Evolutionary conservation across 2,329 filamentous ascomycete species (phyloP), one percentile per base, ranked within the genome.

Genomic region (Incumbomyces delicatus): DNA sequence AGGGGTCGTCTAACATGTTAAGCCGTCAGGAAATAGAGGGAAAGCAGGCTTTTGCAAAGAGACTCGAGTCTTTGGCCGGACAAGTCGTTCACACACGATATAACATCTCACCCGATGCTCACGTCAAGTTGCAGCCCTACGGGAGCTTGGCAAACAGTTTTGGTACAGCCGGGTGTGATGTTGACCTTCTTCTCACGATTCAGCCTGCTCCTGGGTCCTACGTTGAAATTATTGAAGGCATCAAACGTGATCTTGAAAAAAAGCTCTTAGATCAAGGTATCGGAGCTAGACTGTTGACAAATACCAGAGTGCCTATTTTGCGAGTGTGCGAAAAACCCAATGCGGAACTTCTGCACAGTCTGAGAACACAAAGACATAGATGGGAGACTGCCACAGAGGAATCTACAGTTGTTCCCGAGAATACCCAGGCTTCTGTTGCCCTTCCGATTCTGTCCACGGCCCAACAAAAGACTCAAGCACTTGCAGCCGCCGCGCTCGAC

Each of bases 81-180:
- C 62, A 76, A 11, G 45, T 50, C 18, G 37, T 57, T 3, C 44
- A 74, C 76, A 1, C 8, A 14, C 75, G 87, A 41, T 60, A 66
- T 5, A 61, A 68, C 7, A 60, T 66, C 14, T 53, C 65, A 3
- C 49, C 51, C 0, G 65, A 68, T 38, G 57, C 62, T 5, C 66
- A 73, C 13, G 75, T 90, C n/a, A 71, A 79, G 44, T 70, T 94
- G 12, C 79, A 79, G 56, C 87, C 83, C 58, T 94, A 92, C 60
- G 88, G 87, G 4, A 94, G 87, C 61, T 71, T 94, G 39, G 77
- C 78, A 16, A 89, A 87, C 11, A 88, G 88, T 0, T 94, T 94
- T 65, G 89, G 86, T 2, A 87, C 85, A 10, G 85, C 85, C 57
- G 79, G 80, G n/a, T 90, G 88, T 1, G 88, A 95, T 58, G 87